Conservation (phyloP, 2,329 filamentous ascomycete genomes). For the Aspergillus unguis region DNA sequence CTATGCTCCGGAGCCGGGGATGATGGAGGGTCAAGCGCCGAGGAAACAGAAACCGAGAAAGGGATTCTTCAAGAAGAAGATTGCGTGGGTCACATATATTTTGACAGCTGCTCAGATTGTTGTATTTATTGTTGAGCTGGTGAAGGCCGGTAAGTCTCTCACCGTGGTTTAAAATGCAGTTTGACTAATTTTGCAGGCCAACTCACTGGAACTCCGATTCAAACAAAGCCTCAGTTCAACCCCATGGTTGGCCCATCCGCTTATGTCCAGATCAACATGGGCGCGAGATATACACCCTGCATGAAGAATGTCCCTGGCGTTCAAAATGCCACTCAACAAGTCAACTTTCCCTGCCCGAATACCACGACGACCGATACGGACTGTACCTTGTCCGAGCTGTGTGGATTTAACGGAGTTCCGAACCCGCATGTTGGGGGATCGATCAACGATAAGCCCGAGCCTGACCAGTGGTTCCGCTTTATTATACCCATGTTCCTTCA, state of each 20-base stretch:
- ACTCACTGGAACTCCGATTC: constrained; percentile 66
- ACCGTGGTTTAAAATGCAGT: neutral
- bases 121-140: constrained; percentile 86
- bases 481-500: constrained; percentile 95
- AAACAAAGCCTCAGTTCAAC: constrained; percentile 82
- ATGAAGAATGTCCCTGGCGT: constrained; percentile 69
- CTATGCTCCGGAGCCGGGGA: constrained; percentile 53
- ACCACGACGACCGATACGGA: constrained; percentile 59
- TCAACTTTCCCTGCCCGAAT: constrained; percentile 75
- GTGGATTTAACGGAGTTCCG: constrained; percentile 75
- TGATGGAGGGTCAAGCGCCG: constrained; percentile 19
- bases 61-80: constrained; percentile 55
- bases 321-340: constrained; percentile 34
- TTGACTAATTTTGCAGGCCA: constrained; percentile 50
- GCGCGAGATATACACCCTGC: constrained; percentile 84
- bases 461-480: constrained; percentile 96
- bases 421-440: constrained; percentile 55
- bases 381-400: constrained; percentile 76
- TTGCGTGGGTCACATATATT: constrained; percentile 78
- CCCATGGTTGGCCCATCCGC: constrained; percentile 94
- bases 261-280: constrained; percentile 94
- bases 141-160: constrained; percentile 67
- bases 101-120: constrained; percentile 72
- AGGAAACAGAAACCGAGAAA: constrained; percentile 39
- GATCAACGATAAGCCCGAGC: constrained; percentile 59